A percentile compares a stretch with the other conserved stretches of the same genome.
Evolutionary conservation across 1,139 yeast genomes (phyloP).

Genomic region (Scheffersomyces insectosa): DNA sequence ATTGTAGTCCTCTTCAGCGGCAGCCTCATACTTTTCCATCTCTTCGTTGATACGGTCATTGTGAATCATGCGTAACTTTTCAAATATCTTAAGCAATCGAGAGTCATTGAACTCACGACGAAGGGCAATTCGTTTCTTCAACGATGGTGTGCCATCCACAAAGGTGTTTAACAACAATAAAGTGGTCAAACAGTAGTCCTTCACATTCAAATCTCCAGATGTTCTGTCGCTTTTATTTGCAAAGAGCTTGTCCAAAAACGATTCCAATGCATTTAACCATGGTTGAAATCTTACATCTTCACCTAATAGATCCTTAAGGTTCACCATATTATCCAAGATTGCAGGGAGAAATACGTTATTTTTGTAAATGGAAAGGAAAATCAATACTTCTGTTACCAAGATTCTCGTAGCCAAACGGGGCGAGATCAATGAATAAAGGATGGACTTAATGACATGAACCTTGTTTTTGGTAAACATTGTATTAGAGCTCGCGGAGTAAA

Average conservation of each 20-base stretch:
- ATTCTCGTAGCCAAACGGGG: slow-evolving; percentile 45
- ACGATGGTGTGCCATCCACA: slow-evolving; percentile 34
- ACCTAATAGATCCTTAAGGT: slow-evolving; percentile 37
- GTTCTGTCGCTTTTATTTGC: slow-evolving; percentile 17
- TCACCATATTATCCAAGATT: slow-evolving; percentile 34
- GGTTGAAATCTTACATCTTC: slow-evolving; percentile 42
- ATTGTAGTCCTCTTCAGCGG: slow-evolving; percentile 42
- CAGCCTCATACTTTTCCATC: slow-evolving; percentile 42
- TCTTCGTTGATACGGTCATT: slow-evolving; percentile 46
- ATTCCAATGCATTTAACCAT: slow-evolving; percentile 42
- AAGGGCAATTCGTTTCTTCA: slow-evolving; percentile 31
- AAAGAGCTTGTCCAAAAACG: slow-evolving; percentile 34
- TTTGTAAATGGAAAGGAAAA: slow-evolving; percentile 33
- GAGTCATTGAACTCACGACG: slow-evolving; percentile 45
- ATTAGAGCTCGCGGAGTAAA: slow-evolving; percentile 5
- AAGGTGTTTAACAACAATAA: slow-evolving; percentile 45
- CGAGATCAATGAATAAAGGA: slow-evolving; percentile 39
- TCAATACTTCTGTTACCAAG: slow-evolving; percentile 44
- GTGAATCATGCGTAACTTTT: slow-evolving; percentile 34
- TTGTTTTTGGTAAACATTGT: slow-evolving; percentile 20
- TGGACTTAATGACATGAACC: slow-evolving; percentile 34
- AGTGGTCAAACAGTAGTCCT: slow-evolving; percentile 47
- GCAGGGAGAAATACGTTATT: slow-evolving; percentile 25
- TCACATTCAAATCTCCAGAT: slow-evolving; percentile 24
- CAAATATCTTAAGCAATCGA: slow-evolving; percentile 39